Base-by-base conservation (phyloP, 257 asterid genomes). In the Mentha longifolia region DNA sequence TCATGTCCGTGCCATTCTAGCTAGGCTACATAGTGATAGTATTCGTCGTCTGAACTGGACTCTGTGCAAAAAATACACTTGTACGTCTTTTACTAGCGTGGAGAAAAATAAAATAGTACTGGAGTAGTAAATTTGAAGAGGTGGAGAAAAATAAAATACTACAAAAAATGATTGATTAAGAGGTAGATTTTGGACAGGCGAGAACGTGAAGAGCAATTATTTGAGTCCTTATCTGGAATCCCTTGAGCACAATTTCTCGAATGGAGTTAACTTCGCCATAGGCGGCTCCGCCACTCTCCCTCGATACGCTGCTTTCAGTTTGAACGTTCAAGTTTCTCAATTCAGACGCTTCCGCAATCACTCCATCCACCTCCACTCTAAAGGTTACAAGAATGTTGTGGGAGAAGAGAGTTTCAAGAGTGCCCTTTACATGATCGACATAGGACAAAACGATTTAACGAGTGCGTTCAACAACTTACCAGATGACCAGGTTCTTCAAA, bases 181-280 rank as follows among this genome's bases (percentile, higher is more conserved):
- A n/a, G n/a, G n/a, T n/a, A n/a, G n/a, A n/a, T n/a, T n/a, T n/a
- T 17, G 5, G 13, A 20, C 75, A 86, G 91, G 88, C 47, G 88
- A 86, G 65, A 75, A 77, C 69, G 22, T 81, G 75, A 78, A 66
- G 19, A 63, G 77, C 51, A 65, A 14, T 13, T 83, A 86, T 60
- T 73, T 85, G 82, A 79, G 69, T 17, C 85, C 91, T 25, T 85
- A 74, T 73, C 61, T 85, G 72, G 87, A 83, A 13, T 74, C 88
- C 5, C 0, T 81, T 46, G 84, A 70, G 47, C 68, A 77, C 16
- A 61, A 81, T 74, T 85, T 74, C 75, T 59, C 71, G 10, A 83
- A 73, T 22, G 91, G 91, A 20, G 88, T 42, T 20, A 83, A 85
- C 46, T 85, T 85, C 71, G 88, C 91, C 10, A 31, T 79, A 20